Percentiles rank a stretch among this genome's conserved stretches.
Conservation (phyloP, 805 yeast genomes). For the Myxozyma geophila region DNA sequence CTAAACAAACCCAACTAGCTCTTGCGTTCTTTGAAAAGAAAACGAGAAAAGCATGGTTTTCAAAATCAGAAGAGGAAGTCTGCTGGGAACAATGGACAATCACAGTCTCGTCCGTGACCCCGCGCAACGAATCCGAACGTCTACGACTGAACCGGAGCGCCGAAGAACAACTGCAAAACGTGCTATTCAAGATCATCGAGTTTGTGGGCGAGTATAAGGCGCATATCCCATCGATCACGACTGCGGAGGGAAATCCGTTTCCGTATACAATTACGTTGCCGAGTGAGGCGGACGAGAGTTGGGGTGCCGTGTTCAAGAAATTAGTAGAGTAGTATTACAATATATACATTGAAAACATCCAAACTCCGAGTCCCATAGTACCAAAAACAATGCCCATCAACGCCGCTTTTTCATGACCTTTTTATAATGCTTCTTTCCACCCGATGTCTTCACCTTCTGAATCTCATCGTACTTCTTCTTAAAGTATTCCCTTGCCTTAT, state of each 20-base stretch:
- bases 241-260: conserved; percentile 69
- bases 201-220: conserved; percentile 60
- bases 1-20: conserved; percentile 15
- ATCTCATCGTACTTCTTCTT: conserved; percentile 83
- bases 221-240: conserved; percentile 76
- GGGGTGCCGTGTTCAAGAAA: conserved; percentile 47
- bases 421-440: conserved; percentile 70
- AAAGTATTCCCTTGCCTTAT: conserved; percentile 72
- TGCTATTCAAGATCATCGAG: conserved; percentile 55
- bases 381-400: neutral
- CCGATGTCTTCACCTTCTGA: conserved; percentile 64
- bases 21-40: conserved; percentile 42
- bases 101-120: conserved; percentile 52
- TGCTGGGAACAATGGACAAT: conserved; percentile 78
- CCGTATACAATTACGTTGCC: conserved; percentile 53
- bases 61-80: conserved; percentile 51
- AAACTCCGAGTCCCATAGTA: neutral
- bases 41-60: conserved; percentile 59
- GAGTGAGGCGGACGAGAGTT: conserved; percentile 40
- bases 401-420: conserved; percentile 57
- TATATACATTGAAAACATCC: neutral
- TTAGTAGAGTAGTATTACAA: conserved; percentile 37
- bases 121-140: conserved; percentile 34
- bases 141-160: conserved; percentile 13
- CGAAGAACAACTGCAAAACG: conserved; percentile 47